Evolutionary conservation across 2,329 filamentous ascomycete genomes (phyloP).

Genomic region (Colletotrichum tropicale): DNA sequence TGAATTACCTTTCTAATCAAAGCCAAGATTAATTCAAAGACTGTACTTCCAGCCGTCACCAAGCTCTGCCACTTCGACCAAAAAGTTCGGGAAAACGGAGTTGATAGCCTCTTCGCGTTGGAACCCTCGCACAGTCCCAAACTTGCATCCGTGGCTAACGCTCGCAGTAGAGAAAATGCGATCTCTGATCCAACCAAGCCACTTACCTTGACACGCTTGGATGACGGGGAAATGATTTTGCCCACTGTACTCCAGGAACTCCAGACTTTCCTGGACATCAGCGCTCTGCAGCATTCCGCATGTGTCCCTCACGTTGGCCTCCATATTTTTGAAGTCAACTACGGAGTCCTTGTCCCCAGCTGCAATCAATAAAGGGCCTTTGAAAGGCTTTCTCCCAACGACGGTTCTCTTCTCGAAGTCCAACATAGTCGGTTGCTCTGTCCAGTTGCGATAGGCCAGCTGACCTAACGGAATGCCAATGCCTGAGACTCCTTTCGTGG

Average conservation of each 20-base stretch:
- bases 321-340: neutral
- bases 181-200: neutral
- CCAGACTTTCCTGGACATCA: rapidly evolving
- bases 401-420: neutral
- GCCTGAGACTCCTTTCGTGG: neutral
- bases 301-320: neutral
- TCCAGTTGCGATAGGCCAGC: neutral
- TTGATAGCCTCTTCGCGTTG: neutral
- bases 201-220: neutral
- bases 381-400: neutral
- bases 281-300: neutral
- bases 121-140: neutral
- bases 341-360: neutral
- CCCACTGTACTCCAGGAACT: neutral
- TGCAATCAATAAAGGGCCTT: neutral
- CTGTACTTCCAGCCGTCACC: neutral
- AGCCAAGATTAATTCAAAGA: neutral
- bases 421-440: neutral
- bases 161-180: neutral
- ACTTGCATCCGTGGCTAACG: neutral
- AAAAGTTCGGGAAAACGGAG: neutral
- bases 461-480: neutral
- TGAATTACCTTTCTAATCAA: neutral
- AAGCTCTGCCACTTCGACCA: neutral
- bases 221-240: neutral